Base-by-base conservation (phyloP, 768 basidiomycete species). In the Trametes sanguinea region DNA sequence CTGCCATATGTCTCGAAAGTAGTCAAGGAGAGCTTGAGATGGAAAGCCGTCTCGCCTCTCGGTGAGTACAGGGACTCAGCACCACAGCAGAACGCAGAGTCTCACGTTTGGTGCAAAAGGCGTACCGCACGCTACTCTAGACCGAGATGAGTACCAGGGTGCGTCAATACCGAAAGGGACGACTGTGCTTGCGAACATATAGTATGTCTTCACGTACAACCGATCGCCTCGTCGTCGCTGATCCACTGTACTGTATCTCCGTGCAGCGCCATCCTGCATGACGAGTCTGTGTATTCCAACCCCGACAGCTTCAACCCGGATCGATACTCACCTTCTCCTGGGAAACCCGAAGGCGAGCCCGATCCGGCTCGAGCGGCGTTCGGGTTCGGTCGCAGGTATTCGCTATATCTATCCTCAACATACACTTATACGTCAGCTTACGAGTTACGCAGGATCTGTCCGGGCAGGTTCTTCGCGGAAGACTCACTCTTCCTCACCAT, bases 191-290 rank as follows among this genome's bases (percentile, higher is more conserved):
- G 65, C 62, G 6, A 65, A 68, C 46, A 42, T 47, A 5, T 64
- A 62, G 64, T 65, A 40, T 16, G 55, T 58, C 80, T 80, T 59
- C 68, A 69, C 79, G 44, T 75, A 76, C 0, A 68, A 75, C 22
- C 22, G 22, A 22, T 22, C 22, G 22, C 22, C 22, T 22, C 22
- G 22, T 22, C 1, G 22, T 1, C 1, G 22, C 22, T 22, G 22
- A 22, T 22, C 22, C 22, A 22, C 22, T 22, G 22, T 22, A 22
- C 22, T 22, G 22, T 22, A 37, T 80, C 76, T 75, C 71, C 75
- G 11, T 2, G 73, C 77, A 29, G 77, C 76, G 44, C 54, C 74
- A 51, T 68, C 79, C 60, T 53, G 13, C 51, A 77, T 78, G 80
- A 75, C 76, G 71, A 83, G 40, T 74, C 77, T 46, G 55, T 62